Evolutionary conservation across 345 rosid species (phyloP).

Genomic region (Adansonia digitata): DNA sequence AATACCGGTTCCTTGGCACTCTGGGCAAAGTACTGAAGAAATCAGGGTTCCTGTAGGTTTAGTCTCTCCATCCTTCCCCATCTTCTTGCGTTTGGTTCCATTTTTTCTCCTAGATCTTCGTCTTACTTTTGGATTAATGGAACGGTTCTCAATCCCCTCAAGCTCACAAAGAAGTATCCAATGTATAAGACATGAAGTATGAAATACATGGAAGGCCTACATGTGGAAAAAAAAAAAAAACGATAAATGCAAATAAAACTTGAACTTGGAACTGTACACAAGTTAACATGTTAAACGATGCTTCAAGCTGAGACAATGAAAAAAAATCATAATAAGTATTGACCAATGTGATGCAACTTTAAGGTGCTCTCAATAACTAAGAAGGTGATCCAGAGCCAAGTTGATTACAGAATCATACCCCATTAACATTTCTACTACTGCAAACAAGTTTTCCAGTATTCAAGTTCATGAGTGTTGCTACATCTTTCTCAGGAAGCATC

Average conservation of each 20-base stretch:
- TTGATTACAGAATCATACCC: slow-evolving; percentile 39
- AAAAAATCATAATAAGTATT: neutral
- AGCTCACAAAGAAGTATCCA: slow-evolving; percentile 87
- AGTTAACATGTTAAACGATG: neutral
- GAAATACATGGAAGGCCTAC: slow-evolving; percentile 92
- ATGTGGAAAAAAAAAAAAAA: slow-evolving; percentile 5
- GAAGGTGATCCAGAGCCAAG: neutral
- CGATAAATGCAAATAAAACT: neutral
- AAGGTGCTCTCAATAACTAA: neutral
- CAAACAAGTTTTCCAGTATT: slow-evolving; percentile 84
- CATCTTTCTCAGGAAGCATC: slow-evolving; percentile 85
- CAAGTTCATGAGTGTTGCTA: slow-evolving; percentile 66
- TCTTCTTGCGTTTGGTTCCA: slow-evolving; percentile 35
- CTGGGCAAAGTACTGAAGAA: slow-evolving; percentile 76
- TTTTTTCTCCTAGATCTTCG: slow-evolving; percentile 53
- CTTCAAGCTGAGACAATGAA: neutral
- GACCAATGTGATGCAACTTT: neutral
- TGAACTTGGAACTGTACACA: neutral
- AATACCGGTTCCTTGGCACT: slow-evolving; percentile 90
- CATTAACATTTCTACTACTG: slow-evolving; percentile 71
- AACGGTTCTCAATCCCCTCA: slow-evolving; percentile 48
- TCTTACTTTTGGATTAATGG: slow-evolving; percentile 35
- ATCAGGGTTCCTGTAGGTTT: slow-evolving; percentile 33
- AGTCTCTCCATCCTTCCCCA: slow-evolving; percentile 29
- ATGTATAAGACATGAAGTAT: slow-evolving; percentile 82